Evolutionary conservation across 2,329 filamentous ascomycete species (phyloP).

Genomic region (Sporothrix pseudoabietina): DNA sequence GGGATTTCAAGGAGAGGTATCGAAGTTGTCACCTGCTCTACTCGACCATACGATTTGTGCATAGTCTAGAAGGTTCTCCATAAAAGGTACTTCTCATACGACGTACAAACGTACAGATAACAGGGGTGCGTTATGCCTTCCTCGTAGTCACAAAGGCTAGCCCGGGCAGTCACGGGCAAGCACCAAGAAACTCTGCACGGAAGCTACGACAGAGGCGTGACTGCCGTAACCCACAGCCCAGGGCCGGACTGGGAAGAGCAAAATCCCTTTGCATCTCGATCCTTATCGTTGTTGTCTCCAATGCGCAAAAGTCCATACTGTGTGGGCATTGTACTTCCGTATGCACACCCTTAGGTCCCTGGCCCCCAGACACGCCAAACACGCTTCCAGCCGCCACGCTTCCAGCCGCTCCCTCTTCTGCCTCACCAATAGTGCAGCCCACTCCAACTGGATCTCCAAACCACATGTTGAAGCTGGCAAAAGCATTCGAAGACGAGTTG

Average conservation of each 20-base stretch:
- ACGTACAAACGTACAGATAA: too few relatives aligned
- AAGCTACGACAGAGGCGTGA: background rate
- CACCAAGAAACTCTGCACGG: background rate
- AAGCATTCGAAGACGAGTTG: background rate
- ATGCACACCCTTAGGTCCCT: background rate
- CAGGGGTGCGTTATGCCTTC: too few relatives aligned
- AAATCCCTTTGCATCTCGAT: background rate
- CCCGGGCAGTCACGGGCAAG: background rate
- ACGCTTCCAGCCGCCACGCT: background rate
- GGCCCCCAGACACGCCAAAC: background rate
- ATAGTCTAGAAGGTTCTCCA: too few relatives aligned
- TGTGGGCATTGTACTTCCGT: background rate
- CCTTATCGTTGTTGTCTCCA: background rate
- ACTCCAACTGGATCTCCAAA: background rate
- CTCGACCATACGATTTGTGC: too few relatives aligned
- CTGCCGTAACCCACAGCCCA: background rate
- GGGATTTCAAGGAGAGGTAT: too few relatives aligned
- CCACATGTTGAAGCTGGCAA: background rate
- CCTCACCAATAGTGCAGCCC: background rate
- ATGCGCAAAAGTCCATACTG: slow-evolving; percentile 6
- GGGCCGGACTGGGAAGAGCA: background rate
- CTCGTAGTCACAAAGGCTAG: background rate
- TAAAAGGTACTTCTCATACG: too few relatives aligned
- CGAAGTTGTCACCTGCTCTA: too few relatives aligned
- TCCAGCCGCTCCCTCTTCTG: background rate